Conservation (phyloP, 1,139 yeast genomes). For the Spencermartinsiella ligniputridi region DNA sequence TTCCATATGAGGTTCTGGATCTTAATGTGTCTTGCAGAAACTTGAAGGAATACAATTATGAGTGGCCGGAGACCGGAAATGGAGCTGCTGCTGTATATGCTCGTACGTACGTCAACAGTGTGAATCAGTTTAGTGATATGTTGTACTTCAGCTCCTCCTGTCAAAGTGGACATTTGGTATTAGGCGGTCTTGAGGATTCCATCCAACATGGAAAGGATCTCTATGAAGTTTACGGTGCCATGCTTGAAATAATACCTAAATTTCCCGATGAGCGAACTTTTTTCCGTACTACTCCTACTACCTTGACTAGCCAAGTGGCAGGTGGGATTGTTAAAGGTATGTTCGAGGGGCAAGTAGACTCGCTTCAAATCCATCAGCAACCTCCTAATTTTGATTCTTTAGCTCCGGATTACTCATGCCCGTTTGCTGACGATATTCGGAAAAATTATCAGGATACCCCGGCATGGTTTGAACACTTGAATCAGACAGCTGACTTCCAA, state of each 20-base stretch:
- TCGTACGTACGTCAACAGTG: slow-evolving; percentile 23
- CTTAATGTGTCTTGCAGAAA: slow-evolving; percentile 29
- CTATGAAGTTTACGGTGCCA: slow-evolving; percentile 33
- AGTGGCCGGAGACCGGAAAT: slow-evolving; percentile 16
- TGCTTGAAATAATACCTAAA: slow-evolving; percentile 32
- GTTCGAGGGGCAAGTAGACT: slow-evolving; percentile 30
- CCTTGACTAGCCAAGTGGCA: slow-evolving; percentile 38
- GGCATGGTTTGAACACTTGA: slow-evolving; percentile 35
- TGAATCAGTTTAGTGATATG: slow-evolving; percentile 15
- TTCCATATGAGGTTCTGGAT: slow-evolving; percentile 30
- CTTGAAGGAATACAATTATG: slow-evolving; percentile 26
- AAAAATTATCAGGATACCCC: slow-evolving; percentile 24
- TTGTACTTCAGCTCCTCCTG: slow-evolving; percentile 31
- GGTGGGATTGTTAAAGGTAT: slow-evolving; percentile 34
- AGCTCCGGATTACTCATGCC: slow-evolving; percentile 34
- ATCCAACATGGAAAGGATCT: slow-evolving; percentile 37
- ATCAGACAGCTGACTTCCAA: slow-evolving; percentile 23
- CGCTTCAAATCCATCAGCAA: slow-evolving; percentile 31
- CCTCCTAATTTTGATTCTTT: slow-evolving; percentile 31
- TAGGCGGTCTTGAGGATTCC: slow-evolving; percentile 37
- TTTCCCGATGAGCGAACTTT: slow-evolving; percentile 30
- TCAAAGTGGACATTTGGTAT: slow-evolving; percentile 38
- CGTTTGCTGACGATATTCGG: slow-evolving; percentile 28
- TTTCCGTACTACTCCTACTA: slow-evolving; percentile 36
- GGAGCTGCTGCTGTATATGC: slow-evolving; percentile 24